Conservation (phyloP, 2,329 filamentous ascomycete genomes). For the Beauveria pseudobassiana region DNA sequence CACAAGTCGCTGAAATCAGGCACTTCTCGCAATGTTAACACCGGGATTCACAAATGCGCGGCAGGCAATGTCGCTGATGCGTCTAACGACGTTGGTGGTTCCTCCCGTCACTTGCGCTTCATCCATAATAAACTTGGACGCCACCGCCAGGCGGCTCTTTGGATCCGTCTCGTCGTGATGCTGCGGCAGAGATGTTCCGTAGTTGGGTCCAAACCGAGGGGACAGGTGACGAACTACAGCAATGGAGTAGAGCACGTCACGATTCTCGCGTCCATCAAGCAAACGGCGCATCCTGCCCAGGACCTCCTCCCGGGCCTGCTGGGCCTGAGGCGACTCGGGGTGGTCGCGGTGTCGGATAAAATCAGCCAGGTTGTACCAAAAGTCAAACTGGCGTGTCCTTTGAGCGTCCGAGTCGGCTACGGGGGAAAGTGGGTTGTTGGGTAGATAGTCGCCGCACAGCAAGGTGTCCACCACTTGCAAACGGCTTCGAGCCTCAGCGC, state of each 20-base stretch:
- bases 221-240: conserved; percentile 71
- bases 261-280: conserved; percentile 74
- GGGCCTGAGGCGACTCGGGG: conserved; percentile 32
- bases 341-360: conserved; percentile 54
- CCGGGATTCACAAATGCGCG: conserved; percentile 51
- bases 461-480: conserved; percentile 71
- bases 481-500: conserved; percentile 58
- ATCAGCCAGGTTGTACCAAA: conserved; percentile 74
- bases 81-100: conserved; percentile 65
- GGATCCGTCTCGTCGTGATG: conserved; percentile 60
- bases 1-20: conserved; percentile 11
- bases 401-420: conserved; percentile 45
- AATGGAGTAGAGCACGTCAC: conserved; percentile 85
- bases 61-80: conserved; percentile 60
- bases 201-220: conserved; percentile 53
- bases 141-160: conserved; percentile 59
- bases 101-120: conserved; percentile 57
- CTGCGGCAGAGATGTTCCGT: conserved; percentile 47
- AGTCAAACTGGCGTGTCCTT: conserved; percentile 59
- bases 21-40: conserved; percentile 34
- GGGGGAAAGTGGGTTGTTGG: conserved; percentile 46
- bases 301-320: conserved; percentile 55
- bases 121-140: conserved; percentile 61
- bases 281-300: conserved; percentile 60
- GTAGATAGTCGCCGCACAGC: conserved; percentile 62